A percentile compares a stretch with the other conserved stretches of the same genome.
These are phyloP conservation scores for Penicillium argentinense DNA, from an alignment of 495 filamentous ascomycete species.

Conservation along the genomic window DNA sequence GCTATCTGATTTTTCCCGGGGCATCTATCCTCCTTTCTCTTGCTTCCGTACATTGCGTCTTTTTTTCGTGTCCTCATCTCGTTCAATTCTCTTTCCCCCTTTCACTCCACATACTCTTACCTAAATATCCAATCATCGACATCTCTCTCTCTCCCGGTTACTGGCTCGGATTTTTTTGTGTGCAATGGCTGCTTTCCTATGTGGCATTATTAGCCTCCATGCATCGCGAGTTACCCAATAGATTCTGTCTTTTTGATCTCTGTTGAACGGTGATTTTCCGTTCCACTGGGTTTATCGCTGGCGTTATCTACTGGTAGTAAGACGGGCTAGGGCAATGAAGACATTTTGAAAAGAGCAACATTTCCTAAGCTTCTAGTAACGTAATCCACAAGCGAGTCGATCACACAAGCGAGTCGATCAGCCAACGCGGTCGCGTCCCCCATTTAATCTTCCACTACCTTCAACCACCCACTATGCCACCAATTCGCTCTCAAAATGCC, in stretches of 20 bases:
- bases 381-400: too few species aligned
- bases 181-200: slow-evolving; percentile 5
- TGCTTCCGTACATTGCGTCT: slow-evolving; percentile 19
- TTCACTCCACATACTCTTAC: slow-evolving; percentile 7
- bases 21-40: slow-evolving; percentile 22
- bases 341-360: background rate
- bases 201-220: slow-evolving; percentile 11
- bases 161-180: background rate
- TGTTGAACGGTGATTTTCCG: background rate
- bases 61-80: slow-evolving; percentile 3
- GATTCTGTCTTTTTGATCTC: slow-evolving; percentile 17
- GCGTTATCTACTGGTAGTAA: background rate
- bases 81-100: slow-evolving; percentile 5
- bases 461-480: too few species aligned
- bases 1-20: slow-evolving; percentile 20
- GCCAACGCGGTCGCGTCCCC: too few species aligned
- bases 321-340: slow-evolving; percentile 1
- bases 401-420: too few species aligned
- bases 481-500: too few species aligned
- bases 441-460: too few species aligned
- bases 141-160: background rate
- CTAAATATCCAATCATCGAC: slow-evolving; percentile 21
- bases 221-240: slow-evolving; percentile 21
- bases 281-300: background rate
- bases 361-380: too few species aligned